A percentile compares a stretch with the other conserved stretches of the same genome.
These are phyloP conservation scores for Boletus reticulatus DNA, from an alignment of 768 basidiomycete genomes.

Conservation along the genomic window DNA sequence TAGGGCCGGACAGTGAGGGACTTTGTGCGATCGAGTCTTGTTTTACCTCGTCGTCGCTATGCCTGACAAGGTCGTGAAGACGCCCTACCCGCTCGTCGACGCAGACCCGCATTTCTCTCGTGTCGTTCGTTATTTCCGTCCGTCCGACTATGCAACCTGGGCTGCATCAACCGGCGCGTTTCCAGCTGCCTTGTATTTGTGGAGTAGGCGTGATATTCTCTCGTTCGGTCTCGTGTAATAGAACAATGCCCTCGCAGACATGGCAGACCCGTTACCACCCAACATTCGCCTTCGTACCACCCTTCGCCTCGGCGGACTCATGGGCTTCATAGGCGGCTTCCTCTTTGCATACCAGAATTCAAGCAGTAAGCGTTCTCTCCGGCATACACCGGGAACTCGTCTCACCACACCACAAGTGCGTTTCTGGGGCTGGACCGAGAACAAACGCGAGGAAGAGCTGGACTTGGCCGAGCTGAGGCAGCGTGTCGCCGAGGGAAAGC, in stretches of 20 bases:
- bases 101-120: slow-evolving; percentile 86
- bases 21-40: slow-evolving; percentile 1
- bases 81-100: slow-evolving; percentile 90
- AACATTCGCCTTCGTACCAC: slow-evolving; percentile 38
- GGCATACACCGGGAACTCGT: slow-evolving; percentile 2
- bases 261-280: slow-evolving; percentile 42
- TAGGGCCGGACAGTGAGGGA: slow-evolving; percentile 30
- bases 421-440: slow-evolving; percentile 96
- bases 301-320: slow-evolving; percentile 58
- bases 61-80: slow-evolving; percentile 49
- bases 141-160: slow-evolving; percentile 86
- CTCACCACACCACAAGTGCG: slow-evolving; percentile 51
- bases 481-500: slow-evolving; percentile 72
- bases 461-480: slow-evolving; percentile 80
- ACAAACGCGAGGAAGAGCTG: slow-evolving; percentile 73
- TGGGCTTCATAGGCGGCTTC: slow-evolving; percentile 92
- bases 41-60: slow-evolving; percentile 17
- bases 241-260: slow-evolving; percentile 33
- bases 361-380: slow-evolving; percentile 54
- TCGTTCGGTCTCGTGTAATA: slow-evolving; percentile 4
- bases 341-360: slow-evolving; percentile 90
- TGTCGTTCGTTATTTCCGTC: slow-evolving; percentile 86
- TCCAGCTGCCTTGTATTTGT: slow-evolving; percentile 76
- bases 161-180: slow-evolving; percentile 76
- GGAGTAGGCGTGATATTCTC: slow-evolving; percentile 56